A percentile compares a stretch with the other conserved stretches of the same genome.
These are phyloP conservation scores for Chenopodium formosanum DNA, from an alignment of 148 eudicot genomes.

Conservation along the genomic window DNA sequence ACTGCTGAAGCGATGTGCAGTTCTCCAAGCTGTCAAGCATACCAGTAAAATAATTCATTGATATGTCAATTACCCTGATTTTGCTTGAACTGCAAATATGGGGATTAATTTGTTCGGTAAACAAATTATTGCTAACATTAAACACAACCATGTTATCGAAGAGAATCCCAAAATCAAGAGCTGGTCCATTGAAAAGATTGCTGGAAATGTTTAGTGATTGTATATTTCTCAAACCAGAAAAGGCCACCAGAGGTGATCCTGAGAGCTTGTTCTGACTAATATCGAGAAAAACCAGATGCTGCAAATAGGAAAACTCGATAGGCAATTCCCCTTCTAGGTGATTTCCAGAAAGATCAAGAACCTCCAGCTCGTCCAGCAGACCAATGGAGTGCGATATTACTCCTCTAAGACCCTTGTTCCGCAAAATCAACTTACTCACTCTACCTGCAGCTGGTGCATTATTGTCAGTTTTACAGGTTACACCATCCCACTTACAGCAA, in stretches of 20 bases:
- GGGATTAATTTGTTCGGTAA: neutral
- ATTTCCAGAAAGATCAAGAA: neutral
- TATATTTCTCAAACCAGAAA: neutral
- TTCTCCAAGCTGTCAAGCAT: neutral
- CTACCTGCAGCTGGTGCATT: neutral
- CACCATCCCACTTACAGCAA: neutral
- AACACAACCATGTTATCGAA: neutral
- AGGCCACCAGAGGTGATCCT: neutral
- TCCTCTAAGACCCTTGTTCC: neutral
- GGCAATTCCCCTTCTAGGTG: neutral
- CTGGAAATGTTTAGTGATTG: neutral
- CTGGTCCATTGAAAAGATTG: neutral
- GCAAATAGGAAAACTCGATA: neutral
- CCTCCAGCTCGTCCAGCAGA: neutral
- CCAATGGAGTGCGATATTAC: neutral
- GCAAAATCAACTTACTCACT: neutral
- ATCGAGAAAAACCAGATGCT: neutral
- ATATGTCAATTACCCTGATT: neutral
- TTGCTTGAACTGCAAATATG: neutral
- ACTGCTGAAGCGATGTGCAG: neutral
- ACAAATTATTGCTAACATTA: neutral
- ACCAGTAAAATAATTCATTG: neutral
- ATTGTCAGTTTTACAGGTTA: neutral
- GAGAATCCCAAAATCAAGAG: neutral
- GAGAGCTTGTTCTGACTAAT: neutral